Evolutionary conservation across 1,139 yeast genomes (phyloP).

Genomic region (Zygoascus meyerae): DNA sequence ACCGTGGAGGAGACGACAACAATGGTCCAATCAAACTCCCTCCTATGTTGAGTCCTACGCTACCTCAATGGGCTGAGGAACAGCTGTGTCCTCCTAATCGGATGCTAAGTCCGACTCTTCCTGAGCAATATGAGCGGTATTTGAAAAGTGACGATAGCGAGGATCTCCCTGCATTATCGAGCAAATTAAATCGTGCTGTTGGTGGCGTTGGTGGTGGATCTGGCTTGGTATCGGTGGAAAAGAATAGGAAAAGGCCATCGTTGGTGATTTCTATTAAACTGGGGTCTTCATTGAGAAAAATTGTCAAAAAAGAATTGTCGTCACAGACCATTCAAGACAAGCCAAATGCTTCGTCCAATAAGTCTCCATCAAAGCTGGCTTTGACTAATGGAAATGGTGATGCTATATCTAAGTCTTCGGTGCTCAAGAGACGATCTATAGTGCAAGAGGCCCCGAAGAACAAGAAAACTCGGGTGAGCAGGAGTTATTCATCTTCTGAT

Average conservation of each 20-base stretch:
- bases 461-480: constrained; percentile 6
- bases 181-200: constrained; percentile 7
- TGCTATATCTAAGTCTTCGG: neutral
- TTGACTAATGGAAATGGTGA: neutral
- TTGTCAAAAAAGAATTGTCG: neutral
- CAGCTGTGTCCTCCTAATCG: constrained; percentile 20
- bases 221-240: neutral
- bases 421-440: constrained; percentile 1
- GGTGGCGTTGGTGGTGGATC: neutral
- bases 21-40: constrained; percentile 29
- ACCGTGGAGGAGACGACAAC: too few relatives aligned
- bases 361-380: neutral
- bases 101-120: constrained; percentile 33
- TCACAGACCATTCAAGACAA: too few relatives aligned
- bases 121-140: constrained; percentile 24
- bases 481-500: constrained; percentile 8
- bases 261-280: constrained; percentile 18
- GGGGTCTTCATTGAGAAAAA: constrained; percentile 6
- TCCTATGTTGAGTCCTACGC: constrained; percentile 34
- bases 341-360: neutral
- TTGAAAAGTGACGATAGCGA: constrained; percentile 6
- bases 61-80: constrained; percentile 30
- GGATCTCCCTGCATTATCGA: constrained; percentile 6
- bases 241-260: constrained; percentile 13
- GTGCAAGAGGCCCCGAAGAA: constrained; percentile 2